Conservation (phyloP, 192 early-diverging fungal species). For the Mortierella claussenii region DNA sequence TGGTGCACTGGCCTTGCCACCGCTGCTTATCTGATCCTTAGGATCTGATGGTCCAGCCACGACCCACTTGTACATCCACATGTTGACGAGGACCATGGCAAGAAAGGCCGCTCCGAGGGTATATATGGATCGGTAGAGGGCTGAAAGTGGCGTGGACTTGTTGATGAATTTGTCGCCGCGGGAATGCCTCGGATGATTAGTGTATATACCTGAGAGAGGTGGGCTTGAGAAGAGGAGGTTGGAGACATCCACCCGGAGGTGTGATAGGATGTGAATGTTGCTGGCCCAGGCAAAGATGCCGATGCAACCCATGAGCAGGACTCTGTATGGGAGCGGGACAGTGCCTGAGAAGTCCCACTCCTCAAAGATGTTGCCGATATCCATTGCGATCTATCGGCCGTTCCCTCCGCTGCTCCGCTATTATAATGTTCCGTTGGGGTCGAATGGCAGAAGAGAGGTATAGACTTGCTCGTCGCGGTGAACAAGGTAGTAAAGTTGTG, state of each 20-base stretch:
- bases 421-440: too few species aligned
- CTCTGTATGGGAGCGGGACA: slow-evolving; percentile 61
- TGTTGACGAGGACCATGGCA: slow-evolving; percentile 55
- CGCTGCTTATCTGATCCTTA: background rate
- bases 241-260: slow-evolving; percentile 57
- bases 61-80: slow-evolving; percentile 59
- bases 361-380: slow-evolving; percentile 55
- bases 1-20: background rate
- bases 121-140: slow-evolving; percentile 58
- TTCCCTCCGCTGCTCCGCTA: too few species aligned
- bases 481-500: too few species aligned
- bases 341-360: slow-evolving; percentile 57
- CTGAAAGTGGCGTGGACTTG: slow-evolving; percentile 31
- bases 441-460: too few species aligned
- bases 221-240: slow-evolving; percentile 46
- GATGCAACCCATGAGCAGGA: slow-evolving; percentile 59
- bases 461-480: too few species aligned
- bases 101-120: slow-evolving; percentile 55
- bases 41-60: slow-evolving; percentile 33
- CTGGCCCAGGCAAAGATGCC: slow-evolving; percentile 70
- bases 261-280: slow-evolving; percentile 61
- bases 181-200: slow-evolving; percentile 39
- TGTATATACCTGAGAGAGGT: slow-evolving; percentile 34
- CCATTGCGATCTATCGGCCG: slow-evolving; percentile 15
- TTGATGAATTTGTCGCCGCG: slow-evolving; percentile 50